These are phyloP conservation scores for Thinopyrum elongatum DNA, from an alignment of 176 grass and related monocot species.

Conservation along the genomic window DNA sequence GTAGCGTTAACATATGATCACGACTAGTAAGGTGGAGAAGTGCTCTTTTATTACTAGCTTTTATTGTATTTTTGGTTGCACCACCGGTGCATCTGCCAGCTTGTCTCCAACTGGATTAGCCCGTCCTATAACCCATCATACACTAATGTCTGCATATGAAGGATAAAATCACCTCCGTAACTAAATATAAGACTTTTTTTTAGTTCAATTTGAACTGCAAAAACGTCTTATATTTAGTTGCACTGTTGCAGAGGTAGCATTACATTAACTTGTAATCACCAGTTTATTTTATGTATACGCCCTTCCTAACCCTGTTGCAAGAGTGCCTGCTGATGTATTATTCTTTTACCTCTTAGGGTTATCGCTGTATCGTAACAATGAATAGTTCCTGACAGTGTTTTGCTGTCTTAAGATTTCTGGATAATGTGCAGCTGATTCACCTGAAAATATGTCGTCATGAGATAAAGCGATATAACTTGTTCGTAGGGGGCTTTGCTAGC, in stretches of 20 bases:
- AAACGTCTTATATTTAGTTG: no score
- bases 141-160: background rate
- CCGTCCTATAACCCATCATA: background rate
- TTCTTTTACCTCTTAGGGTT: background rate
- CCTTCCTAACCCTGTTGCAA: background rate
- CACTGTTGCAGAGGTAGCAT: background rate
- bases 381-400: background rate
- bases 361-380: background rate
- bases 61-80: background rate
- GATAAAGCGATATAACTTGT: background rate
- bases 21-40: background rate
- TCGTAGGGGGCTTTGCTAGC: background rate
- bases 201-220: no score
- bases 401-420: background rate
- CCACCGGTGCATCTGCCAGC: background rate
- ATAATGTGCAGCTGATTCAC: background rate
- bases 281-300: constrained; percentile 1
- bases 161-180: no score
- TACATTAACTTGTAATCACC: background rate
- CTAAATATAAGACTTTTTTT: no score
- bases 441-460: background rate
- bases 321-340: background rate
- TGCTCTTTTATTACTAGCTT: background rate
- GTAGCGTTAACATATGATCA: background rate
- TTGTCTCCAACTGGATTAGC: background rate